A percentile compares a stretch with the other conserved stretches of the same genome.
Conservation (phyloP, 352 stramenopile species). For the Globisporangium lucens region DNA sequence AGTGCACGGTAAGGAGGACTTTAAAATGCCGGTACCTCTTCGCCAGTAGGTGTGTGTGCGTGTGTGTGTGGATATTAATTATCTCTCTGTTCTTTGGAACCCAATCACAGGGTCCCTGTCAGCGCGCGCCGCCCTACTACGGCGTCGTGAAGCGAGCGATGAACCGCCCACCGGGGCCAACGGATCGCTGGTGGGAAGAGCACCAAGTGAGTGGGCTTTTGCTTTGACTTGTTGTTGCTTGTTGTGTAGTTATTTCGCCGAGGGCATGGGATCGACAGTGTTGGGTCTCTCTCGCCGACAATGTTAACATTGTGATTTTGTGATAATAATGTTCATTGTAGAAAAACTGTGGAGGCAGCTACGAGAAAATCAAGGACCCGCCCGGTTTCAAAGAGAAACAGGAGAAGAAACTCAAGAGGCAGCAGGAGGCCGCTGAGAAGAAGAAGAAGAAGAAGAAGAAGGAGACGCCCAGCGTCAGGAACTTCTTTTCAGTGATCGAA, state of each 20-base stretch:
- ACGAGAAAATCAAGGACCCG: constrained; percentile 73
- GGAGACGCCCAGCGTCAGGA: constrained; percentile 26
- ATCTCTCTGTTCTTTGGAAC: background rate
- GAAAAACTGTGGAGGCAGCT: constrained; percentile 61
- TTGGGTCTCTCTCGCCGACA: background rate
- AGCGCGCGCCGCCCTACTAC: constrained; percentile 61
- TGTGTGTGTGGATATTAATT: background rate
- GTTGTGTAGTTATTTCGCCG: background rate
- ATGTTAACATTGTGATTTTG: background rate
- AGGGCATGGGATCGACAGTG: background rate
- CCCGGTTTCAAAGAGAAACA: constrained; percentile 47
- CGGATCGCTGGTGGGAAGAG: constrained; percentile 71
- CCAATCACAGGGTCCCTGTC: constrained; percentile 54
- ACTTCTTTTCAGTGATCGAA: constrained; percentile 23
- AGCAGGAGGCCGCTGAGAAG: constrained; percentile 31
- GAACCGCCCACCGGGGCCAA: constrained; percentile 76
- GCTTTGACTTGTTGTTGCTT: too few species aligned
- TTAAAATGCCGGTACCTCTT: background rate
- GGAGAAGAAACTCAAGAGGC: constrained; percentile 35
- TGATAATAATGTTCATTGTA: constrained; percentile 12
- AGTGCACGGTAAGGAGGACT: constrained; percentile 60
- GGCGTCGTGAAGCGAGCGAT: constrained; percentile 84
- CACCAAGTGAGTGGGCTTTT: constrained; percentile 31
- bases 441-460: constrained; percentile 42
- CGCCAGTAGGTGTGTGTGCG: background rate